Evolutionary conservation across 2,329 filamentous ascomycete species (phyloP).

Genomic region (Elsinoe perseae): DNA sequence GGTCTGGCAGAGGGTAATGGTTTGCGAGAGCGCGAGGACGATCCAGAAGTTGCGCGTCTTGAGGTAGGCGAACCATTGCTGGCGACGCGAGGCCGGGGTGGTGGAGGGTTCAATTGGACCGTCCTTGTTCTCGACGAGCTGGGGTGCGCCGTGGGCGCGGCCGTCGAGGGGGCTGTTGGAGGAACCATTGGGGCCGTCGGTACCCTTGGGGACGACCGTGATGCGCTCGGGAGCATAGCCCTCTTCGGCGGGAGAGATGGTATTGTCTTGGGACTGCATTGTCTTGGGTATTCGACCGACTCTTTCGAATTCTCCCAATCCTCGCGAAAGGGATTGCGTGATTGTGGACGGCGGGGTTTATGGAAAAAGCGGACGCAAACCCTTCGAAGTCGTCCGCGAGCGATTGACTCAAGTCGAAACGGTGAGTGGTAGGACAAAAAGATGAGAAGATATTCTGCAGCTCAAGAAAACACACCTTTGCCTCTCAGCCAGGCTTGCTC

Average conservation of each 20-base stretch:
- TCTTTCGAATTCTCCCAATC: neutral
- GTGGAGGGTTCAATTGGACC: constrained; percentile 23
- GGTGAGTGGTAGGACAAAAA: constrained; percentile 6
- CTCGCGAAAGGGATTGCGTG: neutral
- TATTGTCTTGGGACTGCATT: constrained; percentile 7
- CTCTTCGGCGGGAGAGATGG: constrained; percentile 19
- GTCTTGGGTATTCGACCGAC: neutral
- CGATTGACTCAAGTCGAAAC: neutral
- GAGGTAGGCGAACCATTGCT: constrained; percentile 59
- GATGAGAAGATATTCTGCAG: neutral
- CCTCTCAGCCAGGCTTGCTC: neutral
- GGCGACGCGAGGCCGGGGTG: constrained; percentile 35
- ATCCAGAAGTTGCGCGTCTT: constrained; percentile 81
- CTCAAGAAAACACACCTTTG: neutral
- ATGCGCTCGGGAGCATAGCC: constrained; percentile 23
- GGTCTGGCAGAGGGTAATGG: constrained; percentile 83
- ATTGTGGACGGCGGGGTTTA: neutral
- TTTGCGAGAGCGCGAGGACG: constrained; percentile 65
- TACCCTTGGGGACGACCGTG: constrained; percentile 27
- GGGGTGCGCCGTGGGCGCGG: constrained; percentile 31
- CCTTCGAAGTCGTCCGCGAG: constrained; percentile 15
- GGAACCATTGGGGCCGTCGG: neutral
- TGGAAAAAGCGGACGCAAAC: constrained; percentile 11
- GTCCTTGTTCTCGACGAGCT: constrained; percentile 26
- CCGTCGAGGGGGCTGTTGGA: constrained; percentile 19